These are phyloP conservation scores for Hypoxylon sp. DNA, from an alignment of 2,329 filamentous ascomycete genomes.

Conservation along the genomic window DNA sequence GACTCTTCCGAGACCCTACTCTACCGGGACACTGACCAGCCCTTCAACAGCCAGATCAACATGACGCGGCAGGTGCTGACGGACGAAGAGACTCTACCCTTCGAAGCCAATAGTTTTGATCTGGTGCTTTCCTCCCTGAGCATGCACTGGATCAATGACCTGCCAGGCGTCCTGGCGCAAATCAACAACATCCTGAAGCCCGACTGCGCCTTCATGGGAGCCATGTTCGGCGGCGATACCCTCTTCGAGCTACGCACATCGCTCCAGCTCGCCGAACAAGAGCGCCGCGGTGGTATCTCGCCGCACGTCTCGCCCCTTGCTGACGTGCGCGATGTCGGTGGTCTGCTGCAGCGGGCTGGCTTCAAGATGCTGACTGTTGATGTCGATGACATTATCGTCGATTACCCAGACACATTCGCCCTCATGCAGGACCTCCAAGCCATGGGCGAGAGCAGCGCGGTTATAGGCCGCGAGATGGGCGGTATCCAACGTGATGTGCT, in stretches of 20 bases:
- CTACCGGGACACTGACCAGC: conserved; percentile 79
- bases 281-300: conserved; percentile 89
- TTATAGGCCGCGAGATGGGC: conserved; percentile 85
- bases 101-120: conserved; percentile 81
- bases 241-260: conserved; percentile 94
- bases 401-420: conserved; percentile 89
- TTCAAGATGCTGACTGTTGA: conserved; percentile 98
- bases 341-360: conserved; percentile 84
- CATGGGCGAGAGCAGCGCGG: conserved; percentile 95
- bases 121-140: conserved; percentile 89
- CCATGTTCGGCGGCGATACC: conserved; percentile 96
- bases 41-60: conserved; percentile 79
- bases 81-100: conserved; percentile 81
- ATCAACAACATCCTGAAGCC: conserved; percentile 90
- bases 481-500: conserved; percentile 84
- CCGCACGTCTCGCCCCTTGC: conserved; percentile 92
- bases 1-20: conserved; percentile 84
- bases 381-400: conserved; percentile 95
- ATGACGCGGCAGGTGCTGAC: conserved; percentile 81
- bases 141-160: conserved; percentile 97
- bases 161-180: conserved; percentile 85
- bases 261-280: conserved; percentile 90
- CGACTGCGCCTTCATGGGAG: conserved; percentile 90
- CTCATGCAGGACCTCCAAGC: conserved; percentile 94
- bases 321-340: conserved; percentile 91